Conservation (phyloP, 176 grass and related monocot species). For the Raddia distichophylla region DNA sequence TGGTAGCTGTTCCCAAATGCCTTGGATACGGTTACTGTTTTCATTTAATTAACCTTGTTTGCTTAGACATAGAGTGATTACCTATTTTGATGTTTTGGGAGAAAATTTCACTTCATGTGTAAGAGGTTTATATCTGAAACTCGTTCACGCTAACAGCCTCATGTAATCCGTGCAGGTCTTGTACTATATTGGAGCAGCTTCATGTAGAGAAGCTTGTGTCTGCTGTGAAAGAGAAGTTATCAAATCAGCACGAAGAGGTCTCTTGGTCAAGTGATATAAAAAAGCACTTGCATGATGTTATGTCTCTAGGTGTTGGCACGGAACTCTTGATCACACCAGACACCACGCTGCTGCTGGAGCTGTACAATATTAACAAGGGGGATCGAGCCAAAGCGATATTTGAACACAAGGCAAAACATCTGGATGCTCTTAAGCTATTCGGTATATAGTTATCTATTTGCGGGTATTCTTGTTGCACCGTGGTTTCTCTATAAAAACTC, state of each 20-base stretch:
- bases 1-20: background rate
- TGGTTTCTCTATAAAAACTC: constrained; percentile 16
- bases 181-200: constrained; percentile 73
- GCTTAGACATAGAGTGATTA: background rate
- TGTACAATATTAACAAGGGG: constrained; percentile 64
- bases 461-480: constrained; percentile 34
- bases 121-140: constrained; percentile 13
- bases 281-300: constrained; percentile 54
- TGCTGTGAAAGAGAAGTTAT: constrained; percentile 56
- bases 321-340: constrained; percentile 68
- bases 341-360: constrained; percentile 70
- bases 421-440: constrained; percentile 56
- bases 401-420: constrained; percentile 85
- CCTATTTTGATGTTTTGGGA: constrained; percentile 8
- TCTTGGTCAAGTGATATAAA: constrained; percentile 66
- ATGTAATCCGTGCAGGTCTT: constrained; percentile 59
- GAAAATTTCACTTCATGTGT: constrained; percentile 11
- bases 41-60: background rate
- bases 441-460: constrained; percentile 49
- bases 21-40: background rate
- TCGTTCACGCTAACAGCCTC: constrained; percentile 23
- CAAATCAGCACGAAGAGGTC: constrained; percentile 47
- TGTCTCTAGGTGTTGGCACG: constrained; percentile 65
- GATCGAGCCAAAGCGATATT: constrained; percentile 82
- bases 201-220: constrained; percentile 66